Evolutionary conservation across 2,329 filamentous ascomycete genomes (phyloP).

Genomic region (Teratosphaeriaceae sp.): DNA sequence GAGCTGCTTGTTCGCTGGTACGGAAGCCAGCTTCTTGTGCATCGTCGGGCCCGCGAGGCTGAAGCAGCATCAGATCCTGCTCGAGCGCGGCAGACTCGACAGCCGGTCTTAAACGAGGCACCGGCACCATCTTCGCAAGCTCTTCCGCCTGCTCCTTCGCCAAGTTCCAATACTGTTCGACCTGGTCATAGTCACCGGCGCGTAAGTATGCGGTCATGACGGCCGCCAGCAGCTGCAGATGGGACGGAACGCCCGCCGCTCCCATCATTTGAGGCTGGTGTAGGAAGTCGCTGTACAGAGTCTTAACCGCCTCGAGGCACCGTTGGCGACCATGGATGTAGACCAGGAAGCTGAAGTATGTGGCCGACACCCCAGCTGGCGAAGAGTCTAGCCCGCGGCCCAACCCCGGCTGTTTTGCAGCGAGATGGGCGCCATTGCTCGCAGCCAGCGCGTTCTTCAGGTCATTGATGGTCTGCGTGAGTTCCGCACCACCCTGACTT

Average conservation of each 20-base stretch:
- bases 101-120: conserved; percentile 15
- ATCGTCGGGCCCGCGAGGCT: conserved; percentile 2
- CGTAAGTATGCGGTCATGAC: conserved; percentile 62
- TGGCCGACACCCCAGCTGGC: conserved; percentile 19
- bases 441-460: conserved; percentile 10
- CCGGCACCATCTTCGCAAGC: conserved; percentile 9
- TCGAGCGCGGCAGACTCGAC: background rate
- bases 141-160: conserved; percentile 49
- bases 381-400: background rate
- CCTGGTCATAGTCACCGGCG: conserved; percentile 51
- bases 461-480: conserved; percentile 33
- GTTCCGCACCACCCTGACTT: conserved; percentile 25
- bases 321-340: conserved; percentile 46
- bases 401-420: conserved; percentile 35
- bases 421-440: conserved; percentile 17
- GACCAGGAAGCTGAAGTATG: conserved; percentile 51
- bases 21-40: conserved; percentile 8
- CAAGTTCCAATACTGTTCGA: conserved; percentile 61
- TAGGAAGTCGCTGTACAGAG: conserved; percentile 45
- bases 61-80: conserved; percentile 4
- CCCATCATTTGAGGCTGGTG: background rate
- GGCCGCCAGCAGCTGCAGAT: conserved; percentile 35
- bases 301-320: conserved; percentile 43
- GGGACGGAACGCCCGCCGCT: conserved; percentile 3
- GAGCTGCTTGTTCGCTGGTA: background rate